A percentile compares a stretch with the other conserved stretches of the same genome.
Evolutionary conservation across 1,284 basidiomycete genomes (phyloP).

Genomic region (Cryptococcus sp.): DNA sequence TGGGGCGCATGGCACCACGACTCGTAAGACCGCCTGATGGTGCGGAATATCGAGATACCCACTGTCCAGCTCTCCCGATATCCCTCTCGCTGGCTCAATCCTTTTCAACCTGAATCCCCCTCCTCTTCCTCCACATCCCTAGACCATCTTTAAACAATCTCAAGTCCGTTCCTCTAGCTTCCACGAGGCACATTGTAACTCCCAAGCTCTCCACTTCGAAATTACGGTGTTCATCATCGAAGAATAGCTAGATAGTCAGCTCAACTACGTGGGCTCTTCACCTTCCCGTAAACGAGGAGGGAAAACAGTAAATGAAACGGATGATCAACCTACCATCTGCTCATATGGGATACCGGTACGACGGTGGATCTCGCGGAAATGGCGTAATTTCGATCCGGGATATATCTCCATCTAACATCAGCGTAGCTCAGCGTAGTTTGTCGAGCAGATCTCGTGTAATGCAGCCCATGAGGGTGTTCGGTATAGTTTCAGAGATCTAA

Average conservation of each 20-base stretch:
- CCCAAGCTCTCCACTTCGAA: constrained; percentile 69
- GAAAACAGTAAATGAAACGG: constrained; percentile 5
- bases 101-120: constrained; percentile 7
- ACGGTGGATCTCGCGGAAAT: constrained; percentile 71
- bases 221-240: constrained; percentile 75
- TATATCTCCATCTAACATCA: constrained; percentile 66
- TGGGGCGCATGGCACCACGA: too few relatives aligned
- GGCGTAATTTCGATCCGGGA: constrained; percentile 75
- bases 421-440: background rate
- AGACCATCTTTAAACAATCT: constrained; percentile 30
- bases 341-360: constrained; percentile 75
- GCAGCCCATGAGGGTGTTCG: too few relatives aligned
- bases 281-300: background rate
- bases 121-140: constrained; percentile 30
- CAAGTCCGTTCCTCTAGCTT: constrained; percentile 28
- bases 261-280: too few relatives aligned
- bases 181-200: constrained; percentile 60
- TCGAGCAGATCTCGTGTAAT: too few relatives aligned
- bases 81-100: too few relatives aligned
- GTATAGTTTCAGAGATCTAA: too few relatives aligned
- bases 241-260: constrained; percentile 58
- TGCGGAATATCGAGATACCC: too few relatives aligned
- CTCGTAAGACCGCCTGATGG: too few relatives aligned
- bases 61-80: too few relatives aligned
- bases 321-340: constrained; percentile 63